Evolutionary conservation across 345 rosid genomes (phyloP), one percentile per base, ranked within the genome.

Genomic region (Psidium friedrichsthalianum): DNA sequence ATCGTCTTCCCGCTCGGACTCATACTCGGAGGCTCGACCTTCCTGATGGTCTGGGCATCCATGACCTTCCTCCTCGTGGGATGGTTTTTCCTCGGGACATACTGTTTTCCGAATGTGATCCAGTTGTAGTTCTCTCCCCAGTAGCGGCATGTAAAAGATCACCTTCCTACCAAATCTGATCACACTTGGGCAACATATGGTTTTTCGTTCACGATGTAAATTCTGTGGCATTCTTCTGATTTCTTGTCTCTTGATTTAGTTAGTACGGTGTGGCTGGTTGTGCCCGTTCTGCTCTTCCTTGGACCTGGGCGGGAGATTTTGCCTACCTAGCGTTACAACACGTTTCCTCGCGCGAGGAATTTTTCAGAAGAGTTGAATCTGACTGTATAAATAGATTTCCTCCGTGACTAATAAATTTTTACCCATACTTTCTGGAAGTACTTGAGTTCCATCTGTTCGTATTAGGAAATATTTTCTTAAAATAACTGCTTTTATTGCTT

Each of bases 81-180:
- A 49, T 96, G 98, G 98, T 96, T 95, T 90, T 87, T 96, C 86
- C 83, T 97, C 5, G 98, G 94, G 85, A 93, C 98, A 0, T 93
- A 93, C 91, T 94, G 94, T 85, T 93, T 95, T 93, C 94, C 94
- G 88, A 88, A 88, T 80, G 86, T 92, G 91, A 93, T 97, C 86
- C 95, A 91, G 85, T 87, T 95, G 88, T 97, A 95, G 89, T 69
- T 84, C 86, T 56, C 61, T 22, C 14, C 78, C 44, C 44, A 11
- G 24, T 64, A 32, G 78, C 40, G 44, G 44, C 44, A 64, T 64
- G 78, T 64, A 64, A 64, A 16, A 64, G 4, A 10, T 11, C 78
- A 18, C 78, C 24, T 8, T 32, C 6, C 44, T 20, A 18, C 13
- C 12, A 22, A 64, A 16, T 64, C 78, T 64, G 2, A 64, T 32